A percentile compares a stretch with the other conserved stretches of the same genome.
Evolutionary conservation across 2,329 filamentous ascomycete genomes (phyloP).

Genomic region (Westerdykella aurantiaca): DNA sequence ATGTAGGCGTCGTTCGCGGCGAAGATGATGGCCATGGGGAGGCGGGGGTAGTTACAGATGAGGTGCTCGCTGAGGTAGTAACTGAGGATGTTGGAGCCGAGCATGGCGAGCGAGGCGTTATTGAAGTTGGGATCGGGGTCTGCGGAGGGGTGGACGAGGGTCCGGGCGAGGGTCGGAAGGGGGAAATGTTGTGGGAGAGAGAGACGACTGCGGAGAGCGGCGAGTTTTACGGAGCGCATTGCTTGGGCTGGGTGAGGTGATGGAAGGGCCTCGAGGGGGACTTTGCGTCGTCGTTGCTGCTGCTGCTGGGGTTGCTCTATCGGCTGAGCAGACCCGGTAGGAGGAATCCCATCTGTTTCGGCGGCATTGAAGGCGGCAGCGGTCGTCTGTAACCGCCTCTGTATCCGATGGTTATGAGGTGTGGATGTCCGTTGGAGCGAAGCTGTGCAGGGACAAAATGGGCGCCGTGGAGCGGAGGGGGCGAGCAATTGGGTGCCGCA

Average conservation of each 20-base stretch:
- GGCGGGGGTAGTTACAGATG: constrained; percentile 79
- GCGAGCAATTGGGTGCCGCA: constrained; percentile 57
- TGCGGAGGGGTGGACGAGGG: constrained; percentile 79
- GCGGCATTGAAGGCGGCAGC: constrained; percentile 9
- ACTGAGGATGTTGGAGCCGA: constrained; percentile 77
- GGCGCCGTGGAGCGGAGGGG: constrained; percentile 39
- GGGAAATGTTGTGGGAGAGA: constrained; percentile 76
- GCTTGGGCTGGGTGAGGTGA: constrained; percentile 67
- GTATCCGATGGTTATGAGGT: constrained; percentile 27
- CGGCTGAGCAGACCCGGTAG: constrained; percentile 1
- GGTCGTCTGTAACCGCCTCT: constrained; percentile 20
- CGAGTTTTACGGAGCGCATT: constrained; percentile 74
- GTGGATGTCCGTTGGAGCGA: constrained; percentile 19
- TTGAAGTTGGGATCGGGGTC: constrained; percentile 78
- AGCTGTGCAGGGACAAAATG: constrained; percentile 31
- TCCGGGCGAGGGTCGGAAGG: constrained; percentile 75
- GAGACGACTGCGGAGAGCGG: constrained; percentile 85
- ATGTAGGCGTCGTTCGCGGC: constrained; percentile 79
- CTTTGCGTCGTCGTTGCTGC: constrained; percentile 9
- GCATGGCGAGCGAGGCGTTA: constrained; percentile 73
- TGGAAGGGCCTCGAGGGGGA: constrained; percentile 48
- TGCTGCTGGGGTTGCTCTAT: neutral
- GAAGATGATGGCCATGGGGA: constrained; percentile 84
- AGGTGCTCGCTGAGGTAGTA: constrained; percentile 88
- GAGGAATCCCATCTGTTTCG: constrained; percentile 8